Percentiles rank a stretch among this genome's conserved stretches.
Conservation (phyloP, 2,329 filamentous ascomycete species). For the Shiraia bambusicola region DNA sequence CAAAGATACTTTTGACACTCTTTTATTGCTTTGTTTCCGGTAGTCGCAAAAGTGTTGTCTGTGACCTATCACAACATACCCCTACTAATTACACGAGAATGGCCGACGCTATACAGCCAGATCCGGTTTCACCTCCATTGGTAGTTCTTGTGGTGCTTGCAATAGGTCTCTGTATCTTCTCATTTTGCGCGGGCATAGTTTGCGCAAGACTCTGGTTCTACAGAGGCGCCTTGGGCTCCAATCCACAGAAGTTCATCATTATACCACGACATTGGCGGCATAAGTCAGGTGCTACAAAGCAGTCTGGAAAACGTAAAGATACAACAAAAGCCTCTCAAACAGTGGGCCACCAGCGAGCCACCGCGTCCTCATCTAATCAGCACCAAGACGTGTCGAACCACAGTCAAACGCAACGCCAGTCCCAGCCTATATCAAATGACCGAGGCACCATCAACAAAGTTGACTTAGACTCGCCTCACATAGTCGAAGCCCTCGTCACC, state of each 20-base stretch:
- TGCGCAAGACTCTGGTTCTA: slow-evolving; percentile 30
- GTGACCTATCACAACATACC: too few relatives aligned
- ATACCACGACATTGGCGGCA: slow-evolving; percentile 6
- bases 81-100: too few relatives aligned
- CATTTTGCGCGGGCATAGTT: slow-evolving; percentile 20
- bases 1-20: too few relatives aligned
- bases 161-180: slow-evolving; percentile 19
- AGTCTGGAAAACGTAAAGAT: background rate
- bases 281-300: slow-evolving; percentile 7
- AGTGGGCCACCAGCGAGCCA: background rate
- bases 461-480: slow-evolving; percentile 5
- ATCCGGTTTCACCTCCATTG: slow-evolving; percentile 4
- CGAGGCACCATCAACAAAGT: background rate
- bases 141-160: slow-evolving; percentile 20
- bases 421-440: too few relatives aligned
- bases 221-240: slow-evolving; percentile 21
- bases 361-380: background rate
- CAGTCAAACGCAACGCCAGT: too few relatives aligned
- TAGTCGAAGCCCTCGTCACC: slow-evolving; percentile 12
- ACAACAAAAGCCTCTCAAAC: background rate
- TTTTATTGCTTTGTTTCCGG: too few relatives aligned
- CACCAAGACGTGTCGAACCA: too few relatives aligned
- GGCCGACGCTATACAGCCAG: too few relatives aligned
- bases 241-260: slow-evolving; percentile 23
- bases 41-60: too few relatives aligned